Evolutionary conservation across 352 stramenopile genomes (phyloP), one percentile per base, ranked within the genome.

Genomic region (Elongisporangium prolatum): DNA sequence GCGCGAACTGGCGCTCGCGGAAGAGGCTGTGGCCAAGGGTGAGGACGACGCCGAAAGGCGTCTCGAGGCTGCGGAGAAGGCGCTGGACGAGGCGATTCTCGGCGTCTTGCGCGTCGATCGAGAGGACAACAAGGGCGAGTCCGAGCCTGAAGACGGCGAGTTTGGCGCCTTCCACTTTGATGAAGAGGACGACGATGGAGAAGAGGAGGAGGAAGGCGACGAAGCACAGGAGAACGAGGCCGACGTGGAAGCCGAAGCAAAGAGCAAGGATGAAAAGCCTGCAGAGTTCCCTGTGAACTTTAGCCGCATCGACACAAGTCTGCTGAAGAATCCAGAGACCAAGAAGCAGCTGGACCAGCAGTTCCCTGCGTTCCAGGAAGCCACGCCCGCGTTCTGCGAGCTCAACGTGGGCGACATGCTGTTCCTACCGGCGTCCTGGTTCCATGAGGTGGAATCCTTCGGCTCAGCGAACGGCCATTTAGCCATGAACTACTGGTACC

Each of bases 371-470:
- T 93, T 93, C 44, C 56, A 49, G 16, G 37, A 76, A 21, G 82
- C 80, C 14, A 89, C 82, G 37, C 71, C 63, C 11, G 79, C 80
- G 2, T 86, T 84, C 48, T 91, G 82, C 52, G 77, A 97, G 44
- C 59, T 99, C 21, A 63, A 84, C 37, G 88, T 77, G 18, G 96
- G 96, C n/a, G 80, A 99, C 50, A 98, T 98, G 74, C 72, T 99
- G 13, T 99, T 98, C 61, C 76, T 99, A 20, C 97, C 97, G 38
- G 95, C 96, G 14, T 97, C 91, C 9, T 99, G 96, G 96, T 99
- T 99, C 69, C 97, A 99, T 68, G 92, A 98, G 63, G 97, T 99
- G 10, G 89, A 89, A 58, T 98, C 92, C 9, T 90, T 83, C 40
- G 72, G 74, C 17, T 74, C 78, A 20, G 59, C 59, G 4, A 74